Evolutionary conservation across 768 basidiomycete species (phyloP).

Genomic region (Pleurotus tuber-regium): DNA sequence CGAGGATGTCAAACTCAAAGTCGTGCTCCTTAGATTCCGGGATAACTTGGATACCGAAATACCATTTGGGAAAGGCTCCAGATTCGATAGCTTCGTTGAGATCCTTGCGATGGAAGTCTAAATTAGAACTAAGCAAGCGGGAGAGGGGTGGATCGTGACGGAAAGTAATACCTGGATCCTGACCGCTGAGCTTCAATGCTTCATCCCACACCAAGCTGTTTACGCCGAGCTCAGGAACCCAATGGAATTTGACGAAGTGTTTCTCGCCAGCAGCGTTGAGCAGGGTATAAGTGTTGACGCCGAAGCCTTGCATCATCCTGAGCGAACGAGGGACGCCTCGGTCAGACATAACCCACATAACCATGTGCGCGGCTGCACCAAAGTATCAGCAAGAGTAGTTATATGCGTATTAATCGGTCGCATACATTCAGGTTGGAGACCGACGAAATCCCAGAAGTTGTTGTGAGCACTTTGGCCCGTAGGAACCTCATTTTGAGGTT

Average conservation of each 20-base stretch:
- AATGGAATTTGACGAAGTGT: conserved; percentile 88
- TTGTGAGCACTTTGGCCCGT: conserved; percentile 72
- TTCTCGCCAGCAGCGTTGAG: conserved; percentile 64
- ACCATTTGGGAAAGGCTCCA: conserved; percentile 75
- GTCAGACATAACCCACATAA: conserved; percentile 86
- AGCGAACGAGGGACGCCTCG: conserved; percentile 80
- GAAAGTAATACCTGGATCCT: conserved; percentile 64
- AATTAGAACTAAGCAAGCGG: neutral
- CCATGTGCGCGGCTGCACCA: conserved; percentile 59
- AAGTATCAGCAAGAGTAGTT: neutral
- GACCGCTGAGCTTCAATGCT: conserved; percentile 75
- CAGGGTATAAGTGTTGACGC: conserved; percentile 83
- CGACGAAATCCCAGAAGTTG: conserved; percentile 86
- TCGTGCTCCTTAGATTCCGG: conserved; percentile 70
- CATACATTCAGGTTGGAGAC: conserved; percentile 63
- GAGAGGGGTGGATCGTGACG: neutral
- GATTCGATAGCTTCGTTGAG: conserved; percentile 77
- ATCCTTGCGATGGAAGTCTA: conserved; percentile 86
- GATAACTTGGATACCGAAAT: conserved; percentile 72
- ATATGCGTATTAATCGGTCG: conserved; percentile 2
- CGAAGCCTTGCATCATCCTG: conserved; percentile 89
- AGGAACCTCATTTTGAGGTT: conserved; percentile 80
- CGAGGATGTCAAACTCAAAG: conserved; percentile 86
- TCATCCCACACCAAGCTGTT: conserved; percentile 90
- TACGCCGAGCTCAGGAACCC: conserved; percentile 76